Conservation (phyloP, 2,329 filamentous ascomycete genomes). For the Talaromyces piceae region DNA sequence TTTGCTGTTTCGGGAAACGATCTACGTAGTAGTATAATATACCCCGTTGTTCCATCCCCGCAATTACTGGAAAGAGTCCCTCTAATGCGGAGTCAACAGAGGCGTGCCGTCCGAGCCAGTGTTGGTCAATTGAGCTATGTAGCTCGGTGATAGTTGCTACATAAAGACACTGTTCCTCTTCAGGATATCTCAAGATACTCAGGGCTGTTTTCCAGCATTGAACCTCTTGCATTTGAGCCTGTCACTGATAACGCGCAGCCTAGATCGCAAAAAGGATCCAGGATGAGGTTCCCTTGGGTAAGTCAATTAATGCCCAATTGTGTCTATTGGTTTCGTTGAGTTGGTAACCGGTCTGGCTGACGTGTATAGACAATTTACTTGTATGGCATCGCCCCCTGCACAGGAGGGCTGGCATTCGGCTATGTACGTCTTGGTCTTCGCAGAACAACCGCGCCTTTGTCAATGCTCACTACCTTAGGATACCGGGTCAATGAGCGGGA, state of each 20-base stretch:
- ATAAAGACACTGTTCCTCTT: not conserved
- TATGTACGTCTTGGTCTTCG: slow-evolving; percentile 14
- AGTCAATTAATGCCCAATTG: not conserved
- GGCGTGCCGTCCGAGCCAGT: not conserved
- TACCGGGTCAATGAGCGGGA: slow-evolving; percentile 18
- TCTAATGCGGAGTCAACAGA: not conserved
- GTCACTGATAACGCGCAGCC: not conserved
- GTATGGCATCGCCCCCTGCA: slow-evolving; percentile 20
- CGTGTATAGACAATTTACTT: slow-evolving; percentile 16
- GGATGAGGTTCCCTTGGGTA: not conserved
- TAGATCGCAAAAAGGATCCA: not conserved
- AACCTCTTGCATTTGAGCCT: too few relatives aligned
- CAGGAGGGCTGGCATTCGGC: slow-evolving; percentile 20
- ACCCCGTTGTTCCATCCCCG: too few relatives aligned
- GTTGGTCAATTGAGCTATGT: too few relatives aligned
- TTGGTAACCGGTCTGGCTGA: not conserved
- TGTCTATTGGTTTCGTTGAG: not conserved
- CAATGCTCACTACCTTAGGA: slow-evolving; percentile 6
- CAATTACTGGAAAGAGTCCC: too few relatives aligned
- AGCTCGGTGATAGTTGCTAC: not conserved
- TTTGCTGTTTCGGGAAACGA: not conserved
- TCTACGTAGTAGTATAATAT: too few relatives aligned
- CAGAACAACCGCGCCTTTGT: not conserved
- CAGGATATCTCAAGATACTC: not conserved
- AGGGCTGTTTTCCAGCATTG: not conserved